phyloP scores from a whole-genome alignment of 805 yeast genomes.

The Grigorovia humatica region DNA sequence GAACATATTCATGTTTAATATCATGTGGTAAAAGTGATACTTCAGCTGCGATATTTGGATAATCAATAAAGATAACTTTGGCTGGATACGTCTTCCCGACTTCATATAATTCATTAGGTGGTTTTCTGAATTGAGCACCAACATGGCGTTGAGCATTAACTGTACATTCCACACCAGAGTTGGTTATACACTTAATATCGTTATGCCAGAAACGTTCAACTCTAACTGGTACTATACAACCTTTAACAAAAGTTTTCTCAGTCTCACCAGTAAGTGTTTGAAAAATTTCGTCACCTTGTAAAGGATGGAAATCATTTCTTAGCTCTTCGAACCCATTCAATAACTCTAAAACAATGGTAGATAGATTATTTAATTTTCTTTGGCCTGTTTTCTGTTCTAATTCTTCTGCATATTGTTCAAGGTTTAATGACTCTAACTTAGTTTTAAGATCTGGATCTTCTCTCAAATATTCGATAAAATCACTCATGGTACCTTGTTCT shows the following conservation, averaged over 20 bases:
- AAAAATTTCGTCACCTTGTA: constrained; percentile 68
- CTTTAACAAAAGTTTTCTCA: constrained; percentile 52
- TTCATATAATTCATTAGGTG: constrained; percentile 36
- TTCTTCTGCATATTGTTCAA: constrained; percentile 89
- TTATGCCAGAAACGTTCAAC: constrained; percentile 40
- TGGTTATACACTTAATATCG: constrained; percentile 35
- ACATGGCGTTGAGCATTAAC: constrained; percentile 38
- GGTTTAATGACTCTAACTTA: constrained; percentile 74
- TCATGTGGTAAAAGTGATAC: constrained; percentile 62
- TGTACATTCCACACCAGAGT: constrained; percentile 57
- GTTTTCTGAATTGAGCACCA: constrained; percentile 36
- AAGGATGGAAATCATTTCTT: constrained; percentile 56
- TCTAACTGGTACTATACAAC: constrained; percentile 67
- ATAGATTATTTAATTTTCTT: constrained; percentile 26
- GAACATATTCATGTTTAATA: constrained; percentile 40
- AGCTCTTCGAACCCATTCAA: constrained; percentile 82
- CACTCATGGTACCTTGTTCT: constrained; percentile 32
- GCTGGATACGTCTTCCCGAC: constrained; percentile 83
- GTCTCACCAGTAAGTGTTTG: constrained; percentile 85
- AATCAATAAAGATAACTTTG: constrained; percentile 58
- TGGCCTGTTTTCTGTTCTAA: constrained; percentile 43
- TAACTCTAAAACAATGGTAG: constrained; percentile 47
- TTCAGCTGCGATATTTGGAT: constrained; percentile 63
- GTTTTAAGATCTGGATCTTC: constrained; percentile 65
- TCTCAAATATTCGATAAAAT: constrained; percentile 38